Evolutionary conservation across 1,284 basidiomycete genomes (phyloP).

Genomic region (Cystobasidium pallidum): DNA sequence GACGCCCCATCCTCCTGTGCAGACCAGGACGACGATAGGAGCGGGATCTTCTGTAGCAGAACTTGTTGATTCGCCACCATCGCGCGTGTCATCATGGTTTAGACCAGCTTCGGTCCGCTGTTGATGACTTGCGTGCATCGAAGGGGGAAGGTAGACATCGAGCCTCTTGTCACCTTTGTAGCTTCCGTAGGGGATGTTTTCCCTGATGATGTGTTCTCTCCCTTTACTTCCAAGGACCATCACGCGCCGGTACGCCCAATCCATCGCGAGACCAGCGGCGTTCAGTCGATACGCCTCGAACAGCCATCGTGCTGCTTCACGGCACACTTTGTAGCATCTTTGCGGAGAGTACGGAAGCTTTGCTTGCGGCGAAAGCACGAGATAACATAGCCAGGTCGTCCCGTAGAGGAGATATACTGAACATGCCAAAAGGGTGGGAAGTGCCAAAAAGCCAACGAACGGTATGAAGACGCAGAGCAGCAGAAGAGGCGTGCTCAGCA

Average conservation of each 20-base stretch:
- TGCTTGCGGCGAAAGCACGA: slow-evolving; percentile 54
- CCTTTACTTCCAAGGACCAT: slow-evolving; percentile 55
- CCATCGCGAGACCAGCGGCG: slow-evolving; percentile 52
- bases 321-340: slow-evolving; percentile 53
- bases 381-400: slow-evolving; percentile 55
- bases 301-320: slow-evolving; percentile 51
- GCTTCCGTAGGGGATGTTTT: slow-evolving; percentile 54
- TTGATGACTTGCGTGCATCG: slow-evolving; percentile 7
- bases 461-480: slow-evolving; percentile 45
- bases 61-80: slow-evolving; percentile 22
- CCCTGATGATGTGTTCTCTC: slow-evolving; percentile 52
- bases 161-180: slow-evolving; percentile 49
- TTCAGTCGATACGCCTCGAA: slow-evolving; percentile 50
- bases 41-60: slow-evolving; percentile 34
- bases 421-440: slow-evolving; percentile 53
- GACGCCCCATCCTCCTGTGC: slow-evolving; percentile 54
- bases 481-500: slow-evolving; percentile 43
- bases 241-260: slow-evolving; percentile 54
- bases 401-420: slow-evolving; percentile 52
- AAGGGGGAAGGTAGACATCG: slow-evolving; percentile 53
- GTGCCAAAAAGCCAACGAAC: slow-evolving; percentile 51
- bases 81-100: background rate
- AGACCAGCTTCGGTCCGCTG: background rate
- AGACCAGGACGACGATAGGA: slow-evolving; percentile 57
- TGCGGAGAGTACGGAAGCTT: slow-evolving; percentile 54